Evolutionary conservation across 305 asterid genomes (phyloP).

Genomic region (Fraxinus xanthoxyloides): DNA sequence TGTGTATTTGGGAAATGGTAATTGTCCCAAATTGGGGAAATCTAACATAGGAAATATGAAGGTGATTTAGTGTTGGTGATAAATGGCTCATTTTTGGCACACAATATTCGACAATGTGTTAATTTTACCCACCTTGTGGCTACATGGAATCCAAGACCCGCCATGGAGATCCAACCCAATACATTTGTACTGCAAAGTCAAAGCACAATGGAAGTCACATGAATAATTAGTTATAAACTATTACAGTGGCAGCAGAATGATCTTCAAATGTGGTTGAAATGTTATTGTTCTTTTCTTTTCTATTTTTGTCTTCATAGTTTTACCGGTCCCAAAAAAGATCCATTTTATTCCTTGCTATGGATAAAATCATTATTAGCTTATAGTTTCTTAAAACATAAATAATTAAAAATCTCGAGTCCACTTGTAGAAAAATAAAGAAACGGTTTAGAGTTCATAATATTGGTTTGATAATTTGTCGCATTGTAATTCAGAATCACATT

Average conservation of each 20-base stretch:
- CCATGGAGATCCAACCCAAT: slow-evolving; percentile 50
- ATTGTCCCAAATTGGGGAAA: background rate
- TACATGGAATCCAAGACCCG: slow-evolving; percentile 50
- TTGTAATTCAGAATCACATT: background rate
- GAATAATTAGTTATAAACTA: background rate
- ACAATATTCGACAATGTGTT: background rate
- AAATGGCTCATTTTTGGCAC: background rate
- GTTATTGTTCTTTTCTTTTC: background rate
- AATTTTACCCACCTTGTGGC: slow-evolving; percentile 50
- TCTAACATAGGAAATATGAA: background rate
- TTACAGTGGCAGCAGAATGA: background rate
- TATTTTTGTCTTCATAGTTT: background rate
- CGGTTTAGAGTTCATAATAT: background rate
- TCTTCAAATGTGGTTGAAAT: background rate
- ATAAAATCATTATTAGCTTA: background rate
- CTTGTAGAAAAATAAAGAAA: background rate
- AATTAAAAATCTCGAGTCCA: background rate
- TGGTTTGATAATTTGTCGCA: background rate
- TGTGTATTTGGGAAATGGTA: background rate
- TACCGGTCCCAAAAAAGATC: background rate
- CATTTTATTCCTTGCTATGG: background rate
- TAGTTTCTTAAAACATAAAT: background rate
- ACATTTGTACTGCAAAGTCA: slow-evolving; percentile 46
- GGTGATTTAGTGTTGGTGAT: background rate
- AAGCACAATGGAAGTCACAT: background rate